phyloP scores from a whole-genome alignment of 106 monocot species.

The Vanilla planifolia region DNA sequence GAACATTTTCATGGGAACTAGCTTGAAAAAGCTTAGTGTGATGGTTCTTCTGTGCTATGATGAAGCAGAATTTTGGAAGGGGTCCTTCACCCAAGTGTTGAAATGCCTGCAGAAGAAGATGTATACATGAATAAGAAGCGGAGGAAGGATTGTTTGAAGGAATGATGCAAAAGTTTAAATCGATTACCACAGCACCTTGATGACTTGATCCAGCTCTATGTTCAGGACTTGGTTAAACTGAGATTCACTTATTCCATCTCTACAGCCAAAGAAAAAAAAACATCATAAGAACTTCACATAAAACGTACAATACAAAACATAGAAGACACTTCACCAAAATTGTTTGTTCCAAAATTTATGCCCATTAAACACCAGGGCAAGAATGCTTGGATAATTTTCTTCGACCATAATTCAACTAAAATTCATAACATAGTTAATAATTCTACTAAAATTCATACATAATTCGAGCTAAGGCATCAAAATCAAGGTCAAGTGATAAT shows the following conservation, averaged over 20 bases:
- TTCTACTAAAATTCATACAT: too few species aligned
- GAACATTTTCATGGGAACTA: conserved; percentile 55
- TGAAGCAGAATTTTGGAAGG: conserved; percentile 57
- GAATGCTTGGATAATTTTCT: too few species aligned
- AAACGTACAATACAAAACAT: too few species aligned
- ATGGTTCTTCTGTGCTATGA: conserved; percentile 76
- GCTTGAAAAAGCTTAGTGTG: conserved; percentile 67
- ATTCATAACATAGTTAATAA: too few species aligned
- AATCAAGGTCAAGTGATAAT: too few species aligned
- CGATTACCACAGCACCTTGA: conserved; percentile 29
- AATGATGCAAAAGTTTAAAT: neutral
- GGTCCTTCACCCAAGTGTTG: conserved; percentile 40
- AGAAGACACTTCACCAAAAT: too few species aligned
- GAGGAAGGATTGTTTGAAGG: neutral
- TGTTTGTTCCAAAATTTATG: too few species aligned
- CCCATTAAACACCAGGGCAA: too few species aligned
- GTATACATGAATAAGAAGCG: neutral
- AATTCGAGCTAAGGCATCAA: too few species aligned
- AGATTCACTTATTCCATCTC: conserved; percentile 80
- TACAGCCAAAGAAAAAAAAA: conserved; percentile 10
- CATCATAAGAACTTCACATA: neutral
- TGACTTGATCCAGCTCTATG: conserved; percentile 61
- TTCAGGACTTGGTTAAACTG: conserved; percentile 73
- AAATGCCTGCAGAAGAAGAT: conserved; percentile 36
- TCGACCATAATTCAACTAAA: too few species aligned